Base-by-base conservation (phyloP, 2,329 filamentous ascomycete species). In the Diplodia corticola region DNA sequence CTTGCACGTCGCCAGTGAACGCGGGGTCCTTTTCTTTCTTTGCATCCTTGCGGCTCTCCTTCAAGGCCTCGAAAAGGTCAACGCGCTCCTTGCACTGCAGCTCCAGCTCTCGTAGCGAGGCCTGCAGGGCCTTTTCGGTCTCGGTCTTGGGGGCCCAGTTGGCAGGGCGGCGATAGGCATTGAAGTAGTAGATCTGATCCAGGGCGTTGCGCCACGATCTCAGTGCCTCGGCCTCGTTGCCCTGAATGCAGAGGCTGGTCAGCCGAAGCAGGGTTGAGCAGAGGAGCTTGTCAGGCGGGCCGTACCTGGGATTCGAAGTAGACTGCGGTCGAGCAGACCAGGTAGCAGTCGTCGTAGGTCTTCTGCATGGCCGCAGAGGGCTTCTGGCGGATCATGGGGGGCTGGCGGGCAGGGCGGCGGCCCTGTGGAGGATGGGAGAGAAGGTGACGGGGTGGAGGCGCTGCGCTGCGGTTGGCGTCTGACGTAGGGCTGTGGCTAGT, bases 311-410 rank as follows among this genome's bases (percentile, higher is more conserved):
- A 88, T 81, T 99, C 95, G 78, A 97, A 97, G 80, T 97, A 97
- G 63, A 97, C 91, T 46, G 94, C 94, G 1, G 93, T 98, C 15
- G 93, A 97, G 80, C 93, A 97, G 75, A 90, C 93, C 72, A 97
- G 81, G 80, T 97, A 97, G 79, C 91, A 93, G 79, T 98, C 93
- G 81, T 98, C 94, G 81, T 98, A 98, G 65, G 93, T 96, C 85
- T 97, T 97, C 81, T 98, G 94, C 78, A 97, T 88, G 69, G 88
- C 88, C 79, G 90, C 88, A 75, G 88, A 84, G 69, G 84, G 82
- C 75, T 88, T 88, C 77, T 82, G 81, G 75, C 83, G 82, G 80
- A 85, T 85, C 81, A 83, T 84, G 74, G 68, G 68, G 68, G 66
- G 64, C 15, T 54, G 12, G 22, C 17, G 26, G 44, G 50, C 40